Evolutionary conservation across 1,284 basidiomycete genomes (phyloP).

Genomic region (Xerocomus nothofagi): DNA sequence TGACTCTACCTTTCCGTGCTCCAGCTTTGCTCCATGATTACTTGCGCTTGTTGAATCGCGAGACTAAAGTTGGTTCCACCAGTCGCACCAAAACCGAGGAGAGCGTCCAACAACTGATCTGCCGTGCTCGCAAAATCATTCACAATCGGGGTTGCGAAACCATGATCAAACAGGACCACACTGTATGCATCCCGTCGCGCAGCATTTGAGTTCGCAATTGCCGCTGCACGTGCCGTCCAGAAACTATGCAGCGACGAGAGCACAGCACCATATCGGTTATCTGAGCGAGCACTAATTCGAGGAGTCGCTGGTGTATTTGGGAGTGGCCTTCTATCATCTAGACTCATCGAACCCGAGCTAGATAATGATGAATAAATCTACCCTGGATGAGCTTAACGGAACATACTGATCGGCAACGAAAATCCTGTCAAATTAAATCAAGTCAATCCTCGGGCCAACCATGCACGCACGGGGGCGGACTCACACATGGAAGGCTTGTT

Average conservation of each 20-base stretch:
- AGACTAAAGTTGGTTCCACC: constrained; percentile 51
- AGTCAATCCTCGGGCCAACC: background rate
- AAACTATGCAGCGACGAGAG: constrained; percentile 54
- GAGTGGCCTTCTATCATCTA: constrained; percentile 44
- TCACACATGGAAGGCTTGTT: constrained; percentile 33
- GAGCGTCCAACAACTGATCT: constrained; percentile 42
- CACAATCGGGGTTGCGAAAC: constrained; percentile 28
- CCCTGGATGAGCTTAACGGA: background rate
- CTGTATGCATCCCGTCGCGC: constrained; percentile 57
- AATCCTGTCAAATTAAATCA: constrained; percentile 17
- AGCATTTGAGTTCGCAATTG: constrained; percentile 31
- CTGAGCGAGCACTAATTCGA: constrained; percentile 37
- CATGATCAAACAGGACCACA: constrained; percentile 50
- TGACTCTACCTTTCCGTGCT: constrained; percentile 50
- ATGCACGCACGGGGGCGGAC: background rate
- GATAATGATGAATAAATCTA: background rate
- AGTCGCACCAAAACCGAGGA: constrained; percentile 36
- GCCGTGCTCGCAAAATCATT: constrained; percentile 55
- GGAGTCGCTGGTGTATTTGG: constrained; percentile 44
- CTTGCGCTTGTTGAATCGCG: constrained; percentile 42
- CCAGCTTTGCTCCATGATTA: constrained; percentile 51
- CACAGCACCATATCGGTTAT: constrained; percentile 60
- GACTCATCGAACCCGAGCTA: constrained; percentile 56
- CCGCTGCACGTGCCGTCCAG: constrained; percentile 53
- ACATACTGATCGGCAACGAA: constrained; percentile 31